Base-by-base conservation (phyloP, 441 rosid species). In the Dalechampia spathulata region DNA sequence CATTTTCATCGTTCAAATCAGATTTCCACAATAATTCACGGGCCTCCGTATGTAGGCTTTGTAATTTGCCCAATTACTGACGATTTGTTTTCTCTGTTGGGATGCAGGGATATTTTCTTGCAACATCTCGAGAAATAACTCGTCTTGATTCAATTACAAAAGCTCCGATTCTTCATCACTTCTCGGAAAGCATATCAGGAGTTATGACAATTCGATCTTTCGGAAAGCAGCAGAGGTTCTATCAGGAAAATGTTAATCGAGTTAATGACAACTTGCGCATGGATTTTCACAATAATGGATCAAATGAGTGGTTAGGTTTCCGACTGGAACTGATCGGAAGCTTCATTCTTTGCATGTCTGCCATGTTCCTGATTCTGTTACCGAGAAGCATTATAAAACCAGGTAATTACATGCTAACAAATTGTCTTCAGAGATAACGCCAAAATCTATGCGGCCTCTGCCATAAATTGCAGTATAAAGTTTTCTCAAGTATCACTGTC, bases 141-240 rank as follows among this genome's bases (percentile, higher is more conserved):
- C 96, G 95, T 12, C 80, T 91, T 5, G 96, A 91, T 63, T 91
- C 96, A 1, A 85, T 91, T 53, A 87, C 98, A 15, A 91, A 91
- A 71, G 98, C 98, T 7, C 98, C 96, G 5, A 81, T 91, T 34
- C 85, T 91, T 63, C 96, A 91, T 75, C 96, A 91, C 65, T 91
- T 91, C 79, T 91, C 98, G 0, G 98, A 91, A 62, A 91, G 92
- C 66, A 83, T 91, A 47, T 83, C 90, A 1, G 98, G 98, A 27
- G 90, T 91, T 58, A 77, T 78, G 96, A 91, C 92, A 34, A 76
- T 91, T 55, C 80, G 96, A 17, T 59, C 95, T 40, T 91, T 87
- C 73, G 45, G 72, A 62, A 85, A 77, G 74, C 78, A 76, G 57
- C 69, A 61, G 2, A 48, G 37, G 36, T 91, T 91, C 64, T 63